Evolutionary conservation across 2,329 filamentous ascomycete species (phyloP).

Genomic region (Endothia cerciana): DNA sequence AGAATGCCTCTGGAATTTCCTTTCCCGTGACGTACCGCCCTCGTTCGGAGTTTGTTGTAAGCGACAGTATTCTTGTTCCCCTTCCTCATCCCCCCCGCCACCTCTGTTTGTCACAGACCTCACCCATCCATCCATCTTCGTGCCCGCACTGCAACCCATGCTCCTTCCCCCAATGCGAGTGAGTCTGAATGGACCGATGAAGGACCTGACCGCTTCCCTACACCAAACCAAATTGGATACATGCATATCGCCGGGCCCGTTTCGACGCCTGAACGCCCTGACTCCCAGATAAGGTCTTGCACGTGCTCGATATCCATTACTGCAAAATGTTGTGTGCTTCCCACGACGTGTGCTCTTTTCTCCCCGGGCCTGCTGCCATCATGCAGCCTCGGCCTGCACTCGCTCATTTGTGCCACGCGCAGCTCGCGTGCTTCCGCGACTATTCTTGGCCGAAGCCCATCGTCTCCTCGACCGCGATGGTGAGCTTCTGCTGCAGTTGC

Average conservation of each 20-base stretch:
- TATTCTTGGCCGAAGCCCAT: slow-evolving; percentile 99
- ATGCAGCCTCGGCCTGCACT: background rate
- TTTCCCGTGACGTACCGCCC: background rate
- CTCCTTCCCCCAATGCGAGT: slow-evolving; percentile 7
- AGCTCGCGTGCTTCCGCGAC: slow-evolving; percentile 5
- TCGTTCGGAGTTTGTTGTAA: slow-evolving; percentile 23
- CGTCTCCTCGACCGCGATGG: slow-evolving; percentile 97
- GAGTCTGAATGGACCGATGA: background rate
- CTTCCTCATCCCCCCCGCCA: background rate
- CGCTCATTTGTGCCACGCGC: background rate
- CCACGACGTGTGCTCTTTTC: background rate
- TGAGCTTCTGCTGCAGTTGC: slow-evolving; percentile 83
- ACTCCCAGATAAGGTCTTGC: slow-evolving; percentile 13
- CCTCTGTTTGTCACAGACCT: background rate
- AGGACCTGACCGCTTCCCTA: slow-evolving; percentile 8
- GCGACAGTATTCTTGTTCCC: slow-evolving; percentile 25
- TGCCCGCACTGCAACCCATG: background rate
- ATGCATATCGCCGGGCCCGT: slow-evolving; percentile 19
- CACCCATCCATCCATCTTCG: background rate
- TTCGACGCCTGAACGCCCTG: slow-evolving; percentile 28
- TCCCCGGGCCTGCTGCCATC: background rate
- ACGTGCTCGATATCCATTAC: slow-evolving; percentile 13
- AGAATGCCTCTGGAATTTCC: background rate
- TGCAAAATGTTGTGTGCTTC: slow-evolving; percentile 7
- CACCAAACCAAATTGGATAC: slow-evolving; percentile 19